Percentiles rank a stretch among this genome's conserved stretches.
phyloP scores from a whole-genome alignment of 148 eudicot genomes.

The Spergularia bocconei region DNA sequence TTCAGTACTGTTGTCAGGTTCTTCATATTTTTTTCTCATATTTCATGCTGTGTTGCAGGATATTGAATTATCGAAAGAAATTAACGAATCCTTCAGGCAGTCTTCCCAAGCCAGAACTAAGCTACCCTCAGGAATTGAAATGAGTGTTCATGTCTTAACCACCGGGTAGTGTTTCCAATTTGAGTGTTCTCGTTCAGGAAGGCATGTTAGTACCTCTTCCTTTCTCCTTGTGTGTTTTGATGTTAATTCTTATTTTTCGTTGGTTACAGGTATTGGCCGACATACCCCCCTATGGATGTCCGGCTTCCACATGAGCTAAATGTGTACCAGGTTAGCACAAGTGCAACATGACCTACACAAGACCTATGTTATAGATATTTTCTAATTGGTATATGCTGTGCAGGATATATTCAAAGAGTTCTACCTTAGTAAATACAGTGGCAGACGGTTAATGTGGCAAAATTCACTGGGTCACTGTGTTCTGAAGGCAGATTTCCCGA shows the following conservation, averaged over 20 bases:
- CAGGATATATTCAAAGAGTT: constrained; percentile 97
- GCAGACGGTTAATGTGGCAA: constrained; percentile 98
- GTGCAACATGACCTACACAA: not conserved
- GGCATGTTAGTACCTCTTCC: not conserved
- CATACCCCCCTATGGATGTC: constrained; percentile 97
- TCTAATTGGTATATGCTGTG: constrained; percentile 16
- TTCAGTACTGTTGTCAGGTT: not conserved
- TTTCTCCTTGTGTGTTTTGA: constrained; percentile 7
- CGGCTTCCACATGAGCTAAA: constrained; percentile 93
- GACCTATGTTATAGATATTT: not conserved
- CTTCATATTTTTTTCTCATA: not conserved
- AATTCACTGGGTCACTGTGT: constrained; percentile 96
- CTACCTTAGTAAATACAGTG: constrained; percentile 90
- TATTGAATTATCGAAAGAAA: constrained; percentile 92
- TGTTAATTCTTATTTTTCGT: constrained; percentile 15
- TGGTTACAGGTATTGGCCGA: constrained; percentile 91
- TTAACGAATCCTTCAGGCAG: constrained; percentile 92
- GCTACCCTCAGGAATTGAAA: constrained; percentile 94
- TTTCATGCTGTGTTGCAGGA: constrained; percentile 51
- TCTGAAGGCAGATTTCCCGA: constrained; percentile 79
- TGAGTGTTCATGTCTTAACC: constrained; percentile 97
- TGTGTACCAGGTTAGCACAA: constrained; percentile 79
- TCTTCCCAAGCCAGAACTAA: constrained; percentile 96
- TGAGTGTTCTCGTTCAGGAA: not conserved
- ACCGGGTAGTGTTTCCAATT: constrained; percentile 58